phyloP scores from a whole-genome alignment of 768 basidiomycete species.

The Kwoniella mangroviensis region DNA sequence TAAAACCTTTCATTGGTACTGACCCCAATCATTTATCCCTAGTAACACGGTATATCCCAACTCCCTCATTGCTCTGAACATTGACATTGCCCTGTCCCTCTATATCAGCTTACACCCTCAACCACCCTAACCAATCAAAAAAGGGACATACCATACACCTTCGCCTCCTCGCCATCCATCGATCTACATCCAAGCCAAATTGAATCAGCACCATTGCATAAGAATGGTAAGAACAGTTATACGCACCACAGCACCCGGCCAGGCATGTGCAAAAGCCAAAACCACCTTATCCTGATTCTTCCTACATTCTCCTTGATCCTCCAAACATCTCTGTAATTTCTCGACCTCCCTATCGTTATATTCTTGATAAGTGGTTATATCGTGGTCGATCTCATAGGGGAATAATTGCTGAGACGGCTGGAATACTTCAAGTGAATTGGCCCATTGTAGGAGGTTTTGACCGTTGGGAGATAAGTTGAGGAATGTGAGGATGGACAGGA shows the following conservation, averaged over 20 bases:
- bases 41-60: conserved; percentile 8
- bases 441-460: conserved; percentile 1
- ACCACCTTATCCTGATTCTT: conserved; percentile 12
- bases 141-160: conserved; percentile 9
- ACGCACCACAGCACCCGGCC: conserved; percentile 2
- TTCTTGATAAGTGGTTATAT: background rate
- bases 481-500: background rate
- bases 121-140: background rate
- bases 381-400: conserved; percentile 1
- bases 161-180: conserved; percentile 12
- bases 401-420: background rate
- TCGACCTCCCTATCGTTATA: conserved; percentile 6
- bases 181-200: conserved; percentile 1
- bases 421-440: background rate
- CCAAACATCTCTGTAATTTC: conserved; percentile 5
- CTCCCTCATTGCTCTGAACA: conserved; percentile 8
- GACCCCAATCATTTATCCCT: conserved; percentile 9
- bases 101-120: background rate
- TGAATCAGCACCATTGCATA: background rate
- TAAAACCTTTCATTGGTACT: background rate
- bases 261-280: conserved; percentile 6
- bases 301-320: background rate
- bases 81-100: conserved; percentile 5
- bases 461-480: conserved; percentile 6
- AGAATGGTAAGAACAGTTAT: background rate